These are phyloP conservation scores for Aegilops bicornis DNA, from an alignment of 176 grass and related monocot genomes.

Conservation along the genomic window DNA sequence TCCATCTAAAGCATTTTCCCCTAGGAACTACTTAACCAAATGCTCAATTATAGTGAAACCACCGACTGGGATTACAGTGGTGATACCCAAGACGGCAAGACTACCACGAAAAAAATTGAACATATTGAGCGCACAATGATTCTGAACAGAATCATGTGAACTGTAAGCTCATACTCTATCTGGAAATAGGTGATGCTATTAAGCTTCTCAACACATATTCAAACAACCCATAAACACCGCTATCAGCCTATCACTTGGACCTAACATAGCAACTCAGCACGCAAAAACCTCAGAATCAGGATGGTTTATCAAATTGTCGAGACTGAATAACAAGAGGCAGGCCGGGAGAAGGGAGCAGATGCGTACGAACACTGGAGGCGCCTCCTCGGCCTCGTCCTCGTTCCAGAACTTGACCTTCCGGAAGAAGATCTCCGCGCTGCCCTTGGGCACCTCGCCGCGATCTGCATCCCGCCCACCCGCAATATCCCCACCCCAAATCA, in stretches of 20 bases:
- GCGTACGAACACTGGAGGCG: constrained; percentile 93
- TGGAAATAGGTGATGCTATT: not conserved
- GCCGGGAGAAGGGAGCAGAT: not conserved
- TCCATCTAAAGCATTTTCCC: not conserved
- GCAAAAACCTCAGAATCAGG: not conserved
- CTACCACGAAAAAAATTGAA: not conserved
- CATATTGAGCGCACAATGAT: not conserved
- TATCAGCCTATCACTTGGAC: not conserved
- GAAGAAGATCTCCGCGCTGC: constrained; percentile 99
- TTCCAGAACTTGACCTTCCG: constrained; percentile 99
- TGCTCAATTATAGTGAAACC: not conserved
- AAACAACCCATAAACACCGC: not conserved
- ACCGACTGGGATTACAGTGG: too few relatives aligned
- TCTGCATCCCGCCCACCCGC: constrained; percentile 36
- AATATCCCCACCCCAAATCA: not conserved
- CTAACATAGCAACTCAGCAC: not conserved
- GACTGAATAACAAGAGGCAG: not conserved
- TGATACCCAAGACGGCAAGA: too few relatives aligned
- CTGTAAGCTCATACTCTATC: not conserved
- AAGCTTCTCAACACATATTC: not conserved
- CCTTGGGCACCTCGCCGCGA: constrained; percentile 96
- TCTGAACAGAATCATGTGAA: not conserved
- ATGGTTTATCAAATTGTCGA: not conserved
- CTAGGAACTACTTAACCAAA: not conserved
- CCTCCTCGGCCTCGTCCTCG: constrained; percentile 95